Conservation (phyloP, 805 yeast genomes). For the Wickerhamomyces ciferrii region DNA sequence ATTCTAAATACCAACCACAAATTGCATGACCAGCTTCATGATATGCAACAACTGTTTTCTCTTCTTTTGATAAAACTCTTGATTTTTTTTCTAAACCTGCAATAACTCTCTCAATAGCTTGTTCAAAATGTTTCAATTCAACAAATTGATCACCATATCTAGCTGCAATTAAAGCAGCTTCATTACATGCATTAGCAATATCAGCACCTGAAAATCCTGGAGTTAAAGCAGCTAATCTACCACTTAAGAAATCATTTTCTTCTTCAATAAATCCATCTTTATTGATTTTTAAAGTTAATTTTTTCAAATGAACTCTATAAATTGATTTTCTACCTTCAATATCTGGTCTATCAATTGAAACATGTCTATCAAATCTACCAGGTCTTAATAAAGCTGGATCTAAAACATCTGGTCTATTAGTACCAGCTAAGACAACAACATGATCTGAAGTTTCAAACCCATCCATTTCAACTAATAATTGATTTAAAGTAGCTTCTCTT, state of each 20-base stretch:
- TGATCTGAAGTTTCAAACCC: constrained; percentile 91
- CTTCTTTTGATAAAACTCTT: constrained; percentile 76
- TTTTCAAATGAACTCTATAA: constrained; percentile 77
- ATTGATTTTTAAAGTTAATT: constrained; percentile 54
- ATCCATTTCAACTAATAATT: constrained; percentile 96
- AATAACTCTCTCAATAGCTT: constrained; percentile 94
- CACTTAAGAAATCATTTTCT: constrained; percentile 56
- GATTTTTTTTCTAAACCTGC: constrained; percentile 94
- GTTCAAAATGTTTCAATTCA: constrained; percentile 78
- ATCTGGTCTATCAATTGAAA: constrained; percentile 88
- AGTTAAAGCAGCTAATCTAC: constrained; percentile 89
- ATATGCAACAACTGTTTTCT: constrained; percentile 87
- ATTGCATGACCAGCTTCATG: constrained; percentile 99
- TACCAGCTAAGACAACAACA: constrained; percentile 95
- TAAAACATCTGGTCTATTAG: constrained; percentile 90
- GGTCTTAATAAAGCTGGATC: constrained; percentile 95
- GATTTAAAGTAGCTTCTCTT: constrained; percentile 94
- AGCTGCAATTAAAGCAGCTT: constrained; percentile 96
- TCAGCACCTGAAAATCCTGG: constrained; percentile 99
- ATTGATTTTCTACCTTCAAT: constrained; percentile 93
- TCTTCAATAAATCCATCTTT: constrained; percentile 24
- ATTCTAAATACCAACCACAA: constrained; percentile 92
- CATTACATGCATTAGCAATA: constrained; percentile 94
- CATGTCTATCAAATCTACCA: constrained; percentile 95
- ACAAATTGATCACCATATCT: constrained; percentile 71